These are phyloP conservation scores for Vitis riparia DNA, from an alignment of 164 flowering plant genomes.

Conservation along the genomic window DNA sequence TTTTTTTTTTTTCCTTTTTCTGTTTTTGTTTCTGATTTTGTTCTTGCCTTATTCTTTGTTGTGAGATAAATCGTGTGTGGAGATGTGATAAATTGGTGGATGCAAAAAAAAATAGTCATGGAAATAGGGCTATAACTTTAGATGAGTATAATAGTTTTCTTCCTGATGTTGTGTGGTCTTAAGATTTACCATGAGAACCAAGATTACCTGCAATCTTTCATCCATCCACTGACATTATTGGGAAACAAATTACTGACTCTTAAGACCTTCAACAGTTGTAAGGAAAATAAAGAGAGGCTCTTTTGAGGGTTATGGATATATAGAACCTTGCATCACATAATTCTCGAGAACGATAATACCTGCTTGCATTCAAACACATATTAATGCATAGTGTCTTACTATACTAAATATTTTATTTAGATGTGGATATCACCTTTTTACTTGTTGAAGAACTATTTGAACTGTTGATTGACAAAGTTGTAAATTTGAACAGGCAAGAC, in stretches of 20 bases:
- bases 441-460: not conserved
- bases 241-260: not conserved
- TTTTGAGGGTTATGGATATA: not conserved
- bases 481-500: conserved; percentile 72
- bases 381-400: not conserved
- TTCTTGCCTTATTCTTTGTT: too few relatives aligned
- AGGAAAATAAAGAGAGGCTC: not conserved
- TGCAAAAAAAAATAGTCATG: too few relatives aligned
- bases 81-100: too few relatives aligned
- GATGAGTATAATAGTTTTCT: too few relatives aligned
- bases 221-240: not conserved
- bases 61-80: too few relatives aligned
- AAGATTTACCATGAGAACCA: too few relatives aligned
- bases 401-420: not conserved
- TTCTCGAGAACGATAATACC: too few relatives aligned
- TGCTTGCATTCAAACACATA: not conserved
- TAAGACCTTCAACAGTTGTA: not conserved
- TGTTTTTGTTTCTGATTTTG: too few relatives aligned
- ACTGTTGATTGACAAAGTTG: conserved; percentile 7
- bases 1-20: too few relatives aligned
- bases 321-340: not conserved
- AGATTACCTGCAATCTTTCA: too few relatives aligned
- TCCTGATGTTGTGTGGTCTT: too few relatives aligned
- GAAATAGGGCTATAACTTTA: too few relatives aligned
- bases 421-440: not conserved